Conservation (phyloP, 2,329 filamentous ascomycete genomes). For the Exophiala oligosperma region DNA sequence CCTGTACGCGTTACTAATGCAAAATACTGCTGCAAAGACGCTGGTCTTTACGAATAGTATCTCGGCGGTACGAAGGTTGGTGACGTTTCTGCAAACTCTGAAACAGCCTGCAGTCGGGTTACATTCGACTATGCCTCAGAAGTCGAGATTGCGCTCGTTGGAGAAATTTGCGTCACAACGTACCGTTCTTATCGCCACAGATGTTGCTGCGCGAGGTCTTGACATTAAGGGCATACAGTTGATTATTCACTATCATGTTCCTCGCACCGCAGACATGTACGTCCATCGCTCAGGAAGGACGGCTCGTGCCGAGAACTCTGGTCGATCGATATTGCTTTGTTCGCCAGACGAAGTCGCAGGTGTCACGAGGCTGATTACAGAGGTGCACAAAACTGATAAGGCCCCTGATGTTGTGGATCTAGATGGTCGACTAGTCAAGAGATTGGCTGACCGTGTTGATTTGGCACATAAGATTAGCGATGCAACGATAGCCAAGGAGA, state of each 20-base stretch:
- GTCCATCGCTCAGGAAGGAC: constrained; percentile 95
- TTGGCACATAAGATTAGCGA: constrained; percentile 89
- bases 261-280: constrained; percentile 86
- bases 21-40: constrained; percentile 70
- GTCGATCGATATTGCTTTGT: constrained; percentile 84
- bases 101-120: constrained; percentile 70
- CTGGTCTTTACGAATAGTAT: constrained; percentile 97
- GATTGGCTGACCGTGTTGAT: constrained; percentile 73
- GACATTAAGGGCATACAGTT: constrained; percentile 89
- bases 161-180: constrained; percentile 76
- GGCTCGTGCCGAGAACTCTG: constrained; percentile 74
- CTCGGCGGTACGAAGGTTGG: constrained; percentile 81
- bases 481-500: constrained; percentile 79
- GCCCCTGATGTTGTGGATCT: constrained; percentile 66
- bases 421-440: constrained; percentile 73
- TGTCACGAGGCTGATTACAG: constrained; percentile 78
- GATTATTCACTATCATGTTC: constrained; percentile 93
- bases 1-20: constrained; percentile 81
- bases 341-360: constrained; percentile 86
- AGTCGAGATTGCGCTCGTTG: constrained; percentile 87
- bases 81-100: constrained; percentile 80
- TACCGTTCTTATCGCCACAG: constrained; percentile 80
- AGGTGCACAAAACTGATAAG: constrained; percentile 68
- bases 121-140: constrained; percentile 94
- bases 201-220: constrained; percentile 88